phyloP scores from a whole-genome alignment of 2,329 filamentous ascomycete species.

The Botrytis hyacinthi region DNA sequence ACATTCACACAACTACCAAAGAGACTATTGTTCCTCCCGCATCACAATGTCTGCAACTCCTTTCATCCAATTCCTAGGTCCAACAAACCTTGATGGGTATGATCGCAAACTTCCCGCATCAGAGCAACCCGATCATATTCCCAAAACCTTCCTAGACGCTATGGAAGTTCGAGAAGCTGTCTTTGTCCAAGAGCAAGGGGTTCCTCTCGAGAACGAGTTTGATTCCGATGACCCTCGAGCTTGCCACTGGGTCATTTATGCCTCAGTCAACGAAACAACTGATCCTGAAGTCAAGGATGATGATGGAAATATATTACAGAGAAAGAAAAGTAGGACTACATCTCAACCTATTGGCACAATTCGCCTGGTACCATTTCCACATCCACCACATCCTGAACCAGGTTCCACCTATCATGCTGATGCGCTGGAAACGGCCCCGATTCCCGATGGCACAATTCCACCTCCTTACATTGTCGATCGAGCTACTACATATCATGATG shows the following conservation, averaged over 20 bases:
- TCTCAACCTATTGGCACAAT: slow-evolving; percentile 35
- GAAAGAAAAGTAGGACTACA: slow-evolving; percentile 46
- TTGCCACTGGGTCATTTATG: slow-evolving; percentile 83
- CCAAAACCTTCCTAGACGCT: slow-evolving; percentile 59
- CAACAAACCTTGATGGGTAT: slow-evolving; percentile 51
- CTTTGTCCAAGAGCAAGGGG: slow-evolving; percentile 58
- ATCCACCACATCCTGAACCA: slow-evolving; percentile 54
- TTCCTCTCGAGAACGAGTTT: slow-evolving; percentile 66
- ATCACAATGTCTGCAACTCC: slow-evolving; percentile 30
- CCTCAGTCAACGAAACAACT: slow-evolving; percentile 53
- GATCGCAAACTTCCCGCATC: slow-evolving; percentile 42
- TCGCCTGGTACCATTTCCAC: slow-evolving; percentile 60
- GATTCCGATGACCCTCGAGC: slow-evolving; percentile 76
- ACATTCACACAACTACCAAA: not conserved
- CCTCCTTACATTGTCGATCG: slow-evolving; percentile 30
- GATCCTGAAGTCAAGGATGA: slow-evolving; percentile 47
- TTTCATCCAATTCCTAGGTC: slow-evolving; percentile 39
- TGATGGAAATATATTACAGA: slow-evolving; percentile 43
- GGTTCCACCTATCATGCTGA: slow-evolving; percentile 39
- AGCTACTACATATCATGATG: slow-evolving; percentile 54
- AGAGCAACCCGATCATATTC: slow-evolving; percentile 48
- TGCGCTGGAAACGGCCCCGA: slow-evolving; percentile 25
- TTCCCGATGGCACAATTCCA: slow-evolving; percentile 3
- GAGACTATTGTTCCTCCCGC: not conserved
- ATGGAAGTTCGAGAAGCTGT: slow-evolving; percentile 61